phyloP scores from a whole-genome alignment of 1,284 basidiomycete species.

The Xerocomus nothofagi region DNA sequence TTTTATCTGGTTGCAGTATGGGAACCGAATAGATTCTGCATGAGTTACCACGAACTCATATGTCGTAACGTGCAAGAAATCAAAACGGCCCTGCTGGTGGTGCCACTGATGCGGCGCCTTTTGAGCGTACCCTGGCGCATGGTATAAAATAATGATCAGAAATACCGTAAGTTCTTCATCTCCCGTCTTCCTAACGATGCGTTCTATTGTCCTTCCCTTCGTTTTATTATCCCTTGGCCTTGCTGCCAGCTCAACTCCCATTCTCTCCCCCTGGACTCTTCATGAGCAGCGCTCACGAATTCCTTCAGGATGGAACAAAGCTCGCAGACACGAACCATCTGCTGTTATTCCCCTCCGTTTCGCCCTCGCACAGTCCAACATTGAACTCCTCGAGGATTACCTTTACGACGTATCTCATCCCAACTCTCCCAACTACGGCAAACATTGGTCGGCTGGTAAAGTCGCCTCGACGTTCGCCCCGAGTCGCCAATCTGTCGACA shows the following conservation, averaged over 20 bases:
- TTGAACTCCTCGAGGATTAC: slow-evolving; percentile 39
- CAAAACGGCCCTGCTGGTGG: no score
- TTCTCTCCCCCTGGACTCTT: slow-evolving; percentile 12
- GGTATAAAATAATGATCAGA: neutral
- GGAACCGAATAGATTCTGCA: no score
- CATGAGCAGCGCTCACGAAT: slow-evolving; percentile 37
- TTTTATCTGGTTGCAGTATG: no score
- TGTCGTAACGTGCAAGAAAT: no score
- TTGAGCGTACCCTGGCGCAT: no score
- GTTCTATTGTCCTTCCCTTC: slow-evolving; percentile 24
- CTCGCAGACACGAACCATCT: slow-evolving; percentile 31
- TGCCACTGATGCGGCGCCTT: no score
- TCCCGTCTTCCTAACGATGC: slow-evolving; percentile 13
- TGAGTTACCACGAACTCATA: no score
- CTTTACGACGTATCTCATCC: slow-evolving; percentile 48
- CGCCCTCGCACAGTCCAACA: no score
- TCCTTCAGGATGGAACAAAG: slow-evolving; percentile 38
- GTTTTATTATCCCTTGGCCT: slow-evolving; percentile 22
- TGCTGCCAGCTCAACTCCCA: slow-evolving; percentile 15
- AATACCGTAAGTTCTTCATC: neutral
- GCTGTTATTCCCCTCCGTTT: slow-evolving; percentile 39
- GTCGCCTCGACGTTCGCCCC: no score
- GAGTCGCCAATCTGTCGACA: no score
- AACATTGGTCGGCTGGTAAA: slow-evolving; percentile 49
- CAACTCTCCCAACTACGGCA: slow-evolving; percentile 44